phyloP scores from a whole-genome alignment of 1,284 basidiomycete species.

The Ceraceosorus guamensis region DNA sequence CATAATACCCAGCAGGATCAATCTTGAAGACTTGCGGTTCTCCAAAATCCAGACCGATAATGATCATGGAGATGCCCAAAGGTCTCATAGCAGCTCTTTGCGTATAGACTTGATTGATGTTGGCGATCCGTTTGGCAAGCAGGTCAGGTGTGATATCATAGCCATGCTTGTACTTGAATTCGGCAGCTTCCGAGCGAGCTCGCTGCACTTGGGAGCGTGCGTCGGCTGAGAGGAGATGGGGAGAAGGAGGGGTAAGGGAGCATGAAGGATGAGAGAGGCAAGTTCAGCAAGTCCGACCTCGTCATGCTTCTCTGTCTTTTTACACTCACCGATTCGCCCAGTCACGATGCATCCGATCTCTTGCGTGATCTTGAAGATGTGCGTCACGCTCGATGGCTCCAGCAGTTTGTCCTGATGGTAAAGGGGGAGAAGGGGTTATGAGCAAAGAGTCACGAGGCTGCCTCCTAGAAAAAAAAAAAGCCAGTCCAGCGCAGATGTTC shows the following conservation, averaged over 20 bases:
- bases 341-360: conserved; percentile 97
- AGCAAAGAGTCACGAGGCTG: neutral
- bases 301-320: neutral
- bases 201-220: conserved; percentile 78
- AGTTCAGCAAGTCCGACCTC: neutral
- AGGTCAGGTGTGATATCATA: conserved; percentile 96
- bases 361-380: conserved; percentile 91
- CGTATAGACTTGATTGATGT: conserved; percentile 98
- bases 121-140: conserved; percentile 85
- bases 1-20: conserved; percentile 96
- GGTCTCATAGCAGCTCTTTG: conserved; percentile 96
- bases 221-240: conserved; percentile 7
- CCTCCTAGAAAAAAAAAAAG: too few relatives aligned
- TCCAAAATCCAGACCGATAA: conserved; percentile 87
- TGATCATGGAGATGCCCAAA: conserved; percentile 90
- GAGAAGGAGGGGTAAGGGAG: neutral
- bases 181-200: conserved; percentile 81
- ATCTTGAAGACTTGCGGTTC: conserved; percentile 89
- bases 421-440: neutral
- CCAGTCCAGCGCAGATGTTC: too few relatives aligned
- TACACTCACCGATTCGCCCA: conserved; percentile 73
- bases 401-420: conserved; percentile 84
- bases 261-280: neutral
- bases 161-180: conserved; percentile 90
- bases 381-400: conserved; percentile 87